phyloP scores from a whole-genome alignment of 495 filamentous ascomycete species.

The Cudoniella acicularis region DNA sequence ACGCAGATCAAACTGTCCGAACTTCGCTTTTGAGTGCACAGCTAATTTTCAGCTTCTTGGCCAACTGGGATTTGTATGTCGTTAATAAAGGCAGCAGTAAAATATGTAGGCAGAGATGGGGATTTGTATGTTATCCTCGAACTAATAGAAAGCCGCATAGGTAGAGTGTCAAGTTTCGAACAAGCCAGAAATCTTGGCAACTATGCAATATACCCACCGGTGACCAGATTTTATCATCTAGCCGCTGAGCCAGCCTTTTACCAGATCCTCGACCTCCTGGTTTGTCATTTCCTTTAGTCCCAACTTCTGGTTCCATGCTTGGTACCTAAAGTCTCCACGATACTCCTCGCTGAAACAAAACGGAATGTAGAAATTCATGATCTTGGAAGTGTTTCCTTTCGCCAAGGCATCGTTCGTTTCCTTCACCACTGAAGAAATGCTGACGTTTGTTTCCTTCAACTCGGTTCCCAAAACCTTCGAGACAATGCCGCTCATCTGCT shows the following conservation, averaged over 20 bases:
- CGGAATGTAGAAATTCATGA: constrained; percentile 6
- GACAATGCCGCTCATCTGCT: neutral
- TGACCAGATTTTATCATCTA: neutral
- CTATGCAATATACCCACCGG: neutral
- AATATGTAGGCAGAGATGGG: no score
- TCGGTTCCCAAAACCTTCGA: neutral
- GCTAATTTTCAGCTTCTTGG: no score
- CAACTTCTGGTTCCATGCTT: neutral
- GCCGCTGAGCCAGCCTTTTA: constrained; percentile 29
- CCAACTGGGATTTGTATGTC: no score
- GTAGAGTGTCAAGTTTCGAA: no score
- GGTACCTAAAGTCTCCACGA: constrained; percentile 7
- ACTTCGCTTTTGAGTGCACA: no score
- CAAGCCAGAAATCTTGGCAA: neutral
- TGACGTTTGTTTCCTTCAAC: neutral
- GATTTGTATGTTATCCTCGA: no score
- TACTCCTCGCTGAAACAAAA: constrained; percentile 8
- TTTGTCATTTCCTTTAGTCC: constrained; percentile 11
- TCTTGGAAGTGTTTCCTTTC: neutral
- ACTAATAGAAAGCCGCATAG: no score
- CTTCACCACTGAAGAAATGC: neutral
- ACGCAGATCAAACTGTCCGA: no score
- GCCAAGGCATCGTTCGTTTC: neutral
- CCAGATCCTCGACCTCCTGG: neutral
- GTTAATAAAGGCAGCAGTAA: no score